Percentiles rank a stretch among this genome's conserved stretches.
phyloP scores from a whole-genome alignment of 129 eudicot species.

The Daucus carota region DH1_v3.0 NC_030383.2:51696001-51696500 shows the following conservation, averaged over 20 bases:
- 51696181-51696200: background rate
- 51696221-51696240: background rate
- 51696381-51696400: background rate
- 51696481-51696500: background rate
- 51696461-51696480: background rate
- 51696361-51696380: background rate
- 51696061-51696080: constrained; percentile 23
- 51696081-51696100: constrained; percentile 44
- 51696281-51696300: background rate
- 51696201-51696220: background rate
- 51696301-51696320: background rate
- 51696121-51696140: background rate
- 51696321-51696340: background rate
- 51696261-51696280: background rate
- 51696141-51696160: background rate
- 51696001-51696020: constrained; percentile 6
- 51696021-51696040: constrained; percentile 12
- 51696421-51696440: background rate
- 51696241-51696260: background rate
- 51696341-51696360: background rate
- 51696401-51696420: background rate
- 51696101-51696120: background rate
- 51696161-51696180: background rate
- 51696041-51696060: constrained; percentile 16
- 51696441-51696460: background rate